A percentile compares a stretch with the other conserved stretches of the same genome.
These are phyloP conservation scores for Lachnellula cervina DNA, from an alignment of 2,329 filamentous ascomycete species.

Conservation along the genomic window DNA sequence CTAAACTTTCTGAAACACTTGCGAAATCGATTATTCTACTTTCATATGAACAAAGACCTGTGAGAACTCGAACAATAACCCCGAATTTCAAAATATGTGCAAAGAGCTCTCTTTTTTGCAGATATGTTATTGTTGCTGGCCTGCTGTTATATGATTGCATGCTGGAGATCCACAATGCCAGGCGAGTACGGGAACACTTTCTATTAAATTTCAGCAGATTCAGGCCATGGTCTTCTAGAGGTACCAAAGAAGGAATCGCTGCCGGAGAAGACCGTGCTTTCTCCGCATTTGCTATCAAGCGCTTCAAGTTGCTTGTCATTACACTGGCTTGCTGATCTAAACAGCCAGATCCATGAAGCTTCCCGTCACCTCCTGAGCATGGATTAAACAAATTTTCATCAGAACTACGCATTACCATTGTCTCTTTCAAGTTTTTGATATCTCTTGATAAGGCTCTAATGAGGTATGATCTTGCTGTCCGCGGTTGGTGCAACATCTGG, in stretches of 20 bases:
- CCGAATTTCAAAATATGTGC: background rate
- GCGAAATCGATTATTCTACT: constrained; percentile 2
- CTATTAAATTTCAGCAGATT: background rate
- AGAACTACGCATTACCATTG: background rate
- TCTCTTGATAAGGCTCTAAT: background rate
- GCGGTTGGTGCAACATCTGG: constrained; percentile 1
- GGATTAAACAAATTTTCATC: background rate
- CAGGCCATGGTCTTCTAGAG: constrained; percentile 13
- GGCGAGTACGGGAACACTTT: constrained; percentile 6
- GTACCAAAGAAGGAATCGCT: constrained; percentile 20
- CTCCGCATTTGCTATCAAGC: constrained; percentile 17
- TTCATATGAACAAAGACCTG: constrained; percentile 1
- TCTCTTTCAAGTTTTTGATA: background rate
- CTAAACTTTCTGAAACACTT: constrained; percentile 14
- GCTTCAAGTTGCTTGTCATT: constrained; percentile 16
- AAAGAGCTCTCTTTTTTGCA: background rate
- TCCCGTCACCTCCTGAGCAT: constrained; percentile 11
- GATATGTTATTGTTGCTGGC: background rate
- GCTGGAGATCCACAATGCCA: background rate
- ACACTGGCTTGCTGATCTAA: constrained; percentile 4
- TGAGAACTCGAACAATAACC: background rate
- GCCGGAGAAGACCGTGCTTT: constrained; percentile 8
- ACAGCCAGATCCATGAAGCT: constrained; percentile 8
- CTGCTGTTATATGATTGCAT: constrained; percentile 4
- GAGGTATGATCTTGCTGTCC: constrained; percentile 7